phyloP scores from a whole-genome alignment of 768 basidiomycete genomes.

The Hirschioporus abietinus region DNA sequence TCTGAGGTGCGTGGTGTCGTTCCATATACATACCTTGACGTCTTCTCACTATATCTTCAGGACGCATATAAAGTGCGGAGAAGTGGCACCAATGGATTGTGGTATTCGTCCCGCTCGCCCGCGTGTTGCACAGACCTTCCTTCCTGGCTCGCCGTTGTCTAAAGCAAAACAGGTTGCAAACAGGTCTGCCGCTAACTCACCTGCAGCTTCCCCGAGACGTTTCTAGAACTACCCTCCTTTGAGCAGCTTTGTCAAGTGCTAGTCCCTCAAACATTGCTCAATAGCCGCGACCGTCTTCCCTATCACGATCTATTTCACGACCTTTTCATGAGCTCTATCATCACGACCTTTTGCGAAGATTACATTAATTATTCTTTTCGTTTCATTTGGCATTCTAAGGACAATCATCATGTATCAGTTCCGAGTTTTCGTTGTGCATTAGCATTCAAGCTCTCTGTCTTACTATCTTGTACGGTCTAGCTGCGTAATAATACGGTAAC shows the following conservation, averaged over 20 bases:
- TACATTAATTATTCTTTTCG: not conserved
- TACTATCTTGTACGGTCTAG: not conserved
- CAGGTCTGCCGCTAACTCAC: not conserved
- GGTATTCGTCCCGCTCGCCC: conserved; percentile 44
- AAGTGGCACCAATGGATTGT: conserved; percentile 75
- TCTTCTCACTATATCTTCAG: conserved; percentile 30
- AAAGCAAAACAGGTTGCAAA: not conserved
- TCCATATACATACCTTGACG: conserved; percentile 6
- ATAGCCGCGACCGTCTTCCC: not conserved
- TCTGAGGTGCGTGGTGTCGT: conserved; percentile 44
- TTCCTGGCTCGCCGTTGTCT: conserved; percentile 1
- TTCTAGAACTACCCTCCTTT: not conserved
- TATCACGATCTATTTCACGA: not conserved
- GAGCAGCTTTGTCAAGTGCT: not conserved
- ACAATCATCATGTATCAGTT: not conserved
- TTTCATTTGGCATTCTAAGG: not conserved
- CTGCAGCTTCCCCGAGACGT: not conserved
- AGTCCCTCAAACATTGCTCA: not conserved
- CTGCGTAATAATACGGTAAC: not conserved
- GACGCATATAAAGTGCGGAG: conserved; percentile 85
- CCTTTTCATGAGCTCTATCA: not conserved
- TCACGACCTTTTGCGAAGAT: not conserved
- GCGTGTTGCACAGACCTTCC: conserved; percentile 19
- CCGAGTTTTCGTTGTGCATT: not conserved
- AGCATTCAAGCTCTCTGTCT: not conserved